Conservation (phyloP, 2,329 filamentous ascomycete genomes). For the Exophiala sp. region DNA sequence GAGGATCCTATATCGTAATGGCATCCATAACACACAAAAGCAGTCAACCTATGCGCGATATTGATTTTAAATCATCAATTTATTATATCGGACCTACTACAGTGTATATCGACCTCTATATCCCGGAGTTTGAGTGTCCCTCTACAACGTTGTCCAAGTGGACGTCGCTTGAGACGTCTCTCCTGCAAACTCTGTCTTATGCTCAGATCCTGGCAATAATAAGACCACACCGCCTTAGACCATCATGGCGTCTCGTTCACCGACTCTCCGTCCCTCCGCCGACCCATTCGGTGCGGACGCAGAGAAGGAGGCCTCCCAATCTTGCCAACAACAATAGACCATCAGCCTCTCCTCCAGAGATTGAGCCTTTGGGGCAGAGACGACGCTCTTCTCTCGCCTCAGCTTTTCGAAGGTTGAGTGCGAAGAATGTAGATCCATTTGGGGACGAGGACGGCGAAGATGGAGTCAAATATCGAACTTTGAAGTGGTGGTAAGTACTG, state of each 20-base stretch:
- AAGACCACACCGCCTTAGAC: background rate
- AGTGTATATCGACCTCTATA: too few relatives aligned
- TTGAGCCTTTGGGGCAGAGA: slow-evolving; percentile 1
- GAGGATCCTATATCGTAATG: too few relatives aligned
- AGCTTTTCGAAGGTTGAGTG: slow-evolving; percentile 11
- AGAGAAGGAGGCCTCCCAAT: slow-evolving; percentile 11
- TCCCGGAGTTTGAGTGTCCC: too few relatives aligned
- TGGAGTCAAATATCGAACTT: slow-evolving; percentile 23
- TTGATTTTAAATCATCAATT: too few relatives aligned
- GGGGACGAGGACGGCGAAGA: slow-evolving; percentile 18
- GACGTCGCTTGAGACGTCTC: too few relatives aligned
- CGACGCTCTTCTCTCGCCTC: slow-evolving; percentile 10
- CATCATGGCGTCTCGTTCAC: slow-evolving; percentile 10
- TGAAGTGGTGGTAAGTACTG: slow-evolving; percentile 24
- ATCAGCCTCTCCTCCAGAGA: background rate
- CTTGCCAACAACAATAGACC: background rate
- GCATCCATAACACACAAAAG: too few relatives aligned
- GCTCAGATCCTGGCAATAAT: too few relatives aligned
- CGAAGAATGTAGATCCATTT: slow-evolving; percentile 19
- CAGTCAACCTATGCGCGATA: too few relatives aligned
- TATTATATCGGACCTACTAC: too few relatives aligned
- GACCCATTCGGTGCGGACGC: slow-evolving; percentile 14
- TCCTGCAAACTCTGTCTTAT: too few relatives aligned
- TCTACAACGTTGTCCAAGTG: too few relatives aligned
- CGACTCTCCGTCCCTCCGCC: slow-evolving; percentile 11